Conservation (phyloP, 2,329 filamentous ascomycete species). For the Gaeumannomyces sp. region DNA sequence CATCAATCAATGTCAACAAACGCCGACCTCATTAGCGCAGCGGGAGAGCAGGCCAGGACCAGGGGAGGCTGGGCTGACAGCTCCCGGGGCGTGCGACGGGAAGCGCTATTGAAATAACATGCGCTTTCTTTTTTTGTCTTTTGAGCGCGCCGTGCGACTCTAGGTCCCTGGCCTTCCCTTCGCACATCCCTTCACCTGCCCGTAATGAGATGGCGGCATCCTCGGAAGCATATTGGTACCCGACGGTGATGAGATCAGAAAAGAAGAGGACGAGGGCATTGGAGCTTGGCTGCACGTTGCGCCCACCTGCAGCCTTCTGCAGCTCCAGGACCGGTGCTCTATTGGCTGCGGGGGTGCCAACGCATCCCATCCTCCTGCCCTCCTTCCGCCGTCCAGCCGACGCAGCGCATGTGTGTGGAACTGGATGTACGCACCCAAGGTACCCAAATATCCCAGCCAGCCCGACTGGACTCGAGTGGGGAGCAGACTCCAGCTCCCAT, state of each 20-base stretch:
- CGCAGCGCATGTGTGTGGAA: not conserved
- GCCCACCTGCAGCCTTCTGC: not conserved
- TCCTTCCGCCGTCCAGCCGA: not conserved
- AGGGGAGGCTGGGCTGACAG: not conserved
- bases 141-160: too few species aligned
- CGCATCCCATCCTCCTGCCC: not conserved
- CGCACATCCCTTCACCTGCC: not conserved
- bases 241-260: not conserved
- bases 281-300: not conserved
- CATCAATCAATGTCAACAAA: not conserved
- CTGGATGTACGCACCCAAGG: not conserved
- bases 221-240: not conserved
- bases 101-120: not conserved
- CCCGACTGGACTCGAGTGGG: not conserved
- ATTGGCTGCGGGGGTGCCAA: conserved; percentile 1
- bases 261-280: not conserved
- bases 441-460: not conserved
- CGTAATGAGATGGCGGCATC: not conserved
- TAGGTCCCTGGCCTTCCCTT: not conserved
- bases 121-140: not conserved
- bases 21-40: not conserved
- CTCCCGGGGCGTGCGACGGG: not conserved
- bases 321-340: not conserved
- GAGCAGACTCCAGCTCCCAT: not conserved
- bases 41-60: not conserved